Conservation (phyloP, 2,329 filamentous ascomycete genomes). For the Aspergillus hiratsukae region DNA sequence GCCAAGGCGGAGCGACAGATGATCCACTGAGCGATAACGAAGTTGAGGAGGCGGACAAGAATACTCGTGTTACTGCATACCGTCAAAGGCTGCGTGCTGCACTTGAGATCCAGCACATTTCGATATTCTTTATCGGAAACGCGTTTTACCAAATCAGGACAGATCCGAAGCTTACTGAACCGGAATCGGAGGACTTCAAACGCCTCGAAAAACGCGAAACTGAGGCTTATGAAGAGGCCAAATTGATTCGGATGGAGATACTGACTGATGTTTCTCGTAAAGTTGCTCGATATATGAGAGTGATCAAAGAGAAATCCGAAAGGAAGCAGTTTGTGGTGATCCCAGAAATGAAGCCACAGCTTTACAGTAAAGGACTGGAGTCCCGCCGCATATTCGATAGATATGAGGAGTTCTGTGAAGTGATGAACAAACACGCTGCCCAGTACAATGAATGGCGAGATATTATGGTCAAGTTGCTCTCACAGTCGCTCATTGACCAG, state of each 20-base stretch:
- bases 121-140: slow-evolving; percentile 79
- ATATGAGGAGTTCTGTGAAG: slow-evolving; percentile 59
- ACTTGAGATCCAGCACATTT: slow-evolving; percentile 76
- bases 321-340: slow-evolving; percentile 58
- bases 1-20: slow-evolving; percentile 13
- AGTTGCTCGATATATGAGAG: slow-evolving; percentile 61
- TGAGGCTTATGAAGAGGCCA: slow-evolving; percentile 72
- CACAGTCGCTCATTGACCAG: slow-evolving; percentile 75
- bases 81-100: slow-evolving; percentile 66
- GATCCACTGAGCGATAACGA: slow-evolving; percentile 31
- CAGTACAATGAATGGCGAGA: slow-evolving; percentile 71
- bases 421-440: slow-evolving; percentile 68
- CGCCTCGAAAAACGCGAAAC: slow-evolving; percentile 66
- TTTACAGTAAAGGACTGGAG: slow-evolving; percentile 65
- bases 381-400: slow-evolving; percentile 61
- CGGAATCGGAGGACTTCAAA: slow-evolving; percentile 63
- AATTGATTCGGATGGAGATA: slow-evolving; percentile 71
- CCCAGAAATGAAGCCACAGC: slow-evolving; percentile 53
- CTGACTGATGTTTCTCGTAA: slow-evolving; percentile 56
- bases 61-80: slow-evolving; percentile 51
- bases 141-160: slow-evolving; percentile 79
- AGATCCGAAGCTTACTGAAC: slow-evolving; percentile 58
- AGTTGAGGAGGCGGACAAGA: slow-evolving; percentile 37
- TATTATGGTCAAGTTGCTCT: slow-evolving; percentile 65
- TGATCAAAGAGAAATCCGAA: slow-evolving; percentile 51